These are phyloP conservation scores for Eugenia klotzschiana DNA, from an alignment of 441 rosid species.

Conservation along the genomic window DNA sequence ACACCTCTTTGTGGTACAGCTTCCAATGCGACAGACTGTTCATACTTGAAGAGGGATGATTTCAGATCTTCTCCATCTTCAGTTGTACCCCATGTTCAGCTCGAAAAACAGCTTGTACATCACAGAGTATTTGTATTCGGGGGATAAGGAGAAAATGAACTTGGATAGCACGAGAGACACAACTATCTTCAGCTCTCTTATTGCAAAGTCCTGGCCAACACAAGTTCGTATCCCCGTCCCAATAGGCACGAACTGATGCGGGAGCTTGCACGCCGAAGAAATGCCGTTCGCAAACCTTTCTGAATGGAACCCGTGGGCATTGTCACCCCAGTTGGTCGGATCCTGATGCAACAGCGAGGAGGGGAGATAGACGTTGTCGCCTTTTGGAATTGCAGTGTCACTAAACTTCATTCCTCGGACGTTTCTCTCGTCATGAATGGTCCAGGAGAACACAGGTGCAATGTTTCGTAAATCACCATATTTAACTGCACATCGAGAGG, in stretches of 20 bases:
- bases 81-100: background rate
- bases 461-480: background rate
- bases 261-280: background rate
- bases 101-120: background rate
- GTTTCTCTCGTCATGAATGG: background rate
- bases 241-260: background rate
- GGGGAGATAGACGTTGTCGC: background rate
- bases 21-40: background rate
- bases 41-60: background rate
- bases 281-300: background rate
- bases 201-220: background rate
- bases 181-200: background rate
- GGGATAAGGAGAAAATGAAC: background rate
- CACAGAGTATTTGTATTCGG: background rate
- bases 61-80: background rate
- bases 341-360: background rate
- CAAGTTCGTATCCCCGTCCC: background rate
- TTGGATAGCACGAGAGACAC: background rate
- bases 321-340: background rate
- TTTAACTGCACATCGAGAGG: background rate
- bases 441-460: background rate
- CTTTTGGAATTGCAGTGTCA: background rate
- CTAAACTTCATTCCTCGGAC: background rate
- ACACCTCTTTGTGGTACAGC: background rate
- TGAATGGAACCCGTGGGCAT: background rate